Evolutionary conservation across 768 basidiomycete species (phyloP).

Genomic region (Cantharellus cinnabarinus): DNA sequence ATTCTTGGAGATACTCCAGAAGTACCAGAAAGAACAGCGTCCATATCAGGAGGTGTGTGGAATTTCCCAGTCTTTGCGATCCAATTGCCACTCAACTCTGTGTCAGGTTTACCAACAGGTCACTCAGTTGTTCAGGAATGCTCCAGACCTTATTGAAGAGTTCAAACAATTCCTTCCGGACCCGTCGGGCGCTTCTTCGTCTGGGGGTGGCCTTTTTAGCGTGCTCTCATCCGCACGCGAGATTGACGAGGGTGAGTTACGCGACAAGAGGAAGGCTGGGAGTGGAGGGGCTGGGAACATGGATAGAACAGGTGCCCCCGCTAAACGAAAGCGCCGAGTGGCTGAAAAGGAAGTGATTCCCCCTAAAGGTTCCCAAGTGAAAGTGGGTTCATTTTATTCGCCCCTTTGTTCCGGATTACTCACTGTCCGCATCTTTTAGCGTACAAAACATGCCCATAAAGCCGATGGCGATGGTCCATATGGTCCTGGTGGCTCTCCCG

Average conservation of each 20-base stretch:
- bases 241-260: slow-evolving; percentile 2
- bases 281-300: neutral
- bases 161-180: slow-evolving; percentile 12
- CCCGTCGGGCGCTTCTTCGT: slow-evolving; percentile 2
- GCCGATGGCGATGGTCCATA: slow-evolving; percentile 18
- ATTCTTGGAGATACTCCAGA: slow-evolving; percentile 73
- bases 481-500: slow-evolving; percentile 9
- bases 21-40: slow-evolving; percentile 64
- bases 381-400: neutral
- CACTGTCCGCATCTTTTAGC: slow-evolving; percentile 4
- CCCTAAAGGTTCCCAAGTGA: slow-evolving; percentile 17
- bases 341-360: slow-evolving; percentile 45
- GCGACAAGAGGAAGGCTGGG: slow-evolving; percentile 1
- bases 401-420: neutral
- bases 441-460: slow-evolving; percentile 18
- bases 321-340: slow-evolving; percentile 40
- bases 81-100: slow-evolving; percentile 5
- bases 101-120: slow-evolving; percentile 65
- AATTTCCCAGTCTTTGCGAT: neutral
- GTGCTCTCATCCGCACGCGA: slow-evolving; percentile 4
- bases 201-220: slow-evolving; percentile 13
- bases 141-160: slow-evolving; percentile 48
- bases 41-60: slow-evolving; percentile 25
- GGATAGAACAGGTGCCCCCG: slow-evolving; percentile 25
- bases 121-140: slow-evolving; percentile 59